These are phyloP conservation scores for Calonectria leucothoes DNA, from an alignment of 2,329 filamentous ascomycete species.

Conservation along the genomic window DNA sequence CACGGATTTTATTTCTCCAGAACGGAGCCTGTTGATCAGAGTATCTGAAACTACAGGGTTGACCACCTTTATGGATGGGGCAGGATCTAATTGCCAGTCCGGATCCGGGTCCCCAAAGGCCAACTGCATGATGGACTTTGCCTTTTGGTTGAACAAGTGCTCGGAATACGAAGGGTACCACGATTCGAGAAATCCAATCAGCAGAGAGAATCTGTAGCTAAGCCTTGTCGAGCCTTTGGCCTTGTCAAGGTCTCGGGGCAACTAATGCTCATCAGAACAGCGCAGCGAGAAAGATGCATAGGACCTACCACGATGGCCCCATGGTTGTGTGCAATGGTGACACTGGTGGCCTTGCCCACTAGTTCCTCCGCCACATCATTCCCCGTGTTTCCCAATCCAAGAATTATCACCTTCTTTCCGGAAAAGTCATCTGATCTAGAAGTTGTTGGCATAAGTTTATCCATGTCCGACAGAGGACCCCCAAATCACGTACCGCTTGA, in stretches of 20 bases:
- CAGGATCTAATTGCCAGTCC: conserved; percentile 42
- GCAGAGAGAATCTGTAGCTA: conserved; percentile 47
- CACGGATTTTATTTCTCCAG: conserved; percentile 49
- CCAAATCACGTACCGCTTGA: conserved; percentile 27
- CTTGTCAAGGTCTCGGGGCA: conserved; percentile 46
- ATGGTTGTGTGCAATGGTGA: conserved; percentile 40
- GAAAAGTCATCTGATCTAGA: conserved; percentile 35
- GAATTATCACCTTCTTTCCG: conserved; percentile 54
- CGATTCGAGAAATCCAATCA: conserved; percentile 43
- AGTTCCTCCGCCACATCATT: conserved; percentile 47
- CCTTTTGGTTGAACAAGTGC: conserved; percentile 28
- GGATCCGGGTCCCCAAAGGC: conserved; percentile 36
- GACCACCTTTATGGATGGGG: conserved; percentile 40
- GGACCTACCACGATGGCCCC: conserved; percentile 38
- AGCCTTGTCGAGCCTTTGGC: conserved; percentile 45
- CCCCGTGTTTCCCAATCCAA: conserved; percentile 57
- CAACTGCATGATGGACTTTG: conserved; percentile 26
- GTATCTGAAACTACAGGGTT: conserved; percentile 44
- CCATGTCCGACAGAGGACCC: not conserved
- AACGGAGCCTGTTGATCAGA: conserved; percentile 48
- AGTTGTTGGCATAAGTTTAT: not conserved
- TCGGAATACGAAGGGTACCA: conserved; percentile 29
- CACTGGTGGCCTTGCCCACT: conserved; percentile 38
- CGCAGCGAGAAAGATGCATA: not conserved
- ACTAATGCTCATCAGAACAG: conserved; percentile 25